Evolutionary conservation across 164 flowering plant genomes (phyloP), one percentile per base, ranked within the genome.

Genomic region (Aristolochia californica): DNA sequence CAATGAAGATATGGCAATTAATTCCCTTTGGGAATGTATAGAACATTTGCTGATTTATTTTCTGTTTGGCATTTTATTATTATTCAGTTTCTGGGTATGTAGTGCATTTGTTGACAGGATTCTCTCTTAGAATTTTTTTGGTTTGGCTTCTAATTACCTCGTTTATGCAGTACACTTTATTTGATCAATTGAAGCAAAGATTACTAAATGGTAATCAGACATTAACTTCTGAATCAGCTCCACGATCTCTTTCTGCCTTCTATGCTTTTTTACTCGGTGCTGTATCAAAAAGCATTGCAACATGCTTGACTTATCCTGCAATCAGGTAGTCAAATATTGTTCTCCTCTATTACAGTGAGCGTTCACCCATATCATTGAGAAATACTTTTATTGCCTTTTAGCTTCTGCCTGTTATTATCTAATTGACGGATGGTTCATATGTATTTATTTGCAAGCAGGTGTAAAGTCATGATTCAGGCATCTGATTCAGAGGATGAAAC

Each of bases 401-500:
- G 10, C 40, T 34, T 2, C 30, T 34, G 40, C 40, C 10, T 12
- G 10, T 34, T 34, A 8, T 34, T 34, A 34, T 34, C 40, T 12
- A 34, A 34, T 34, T 34, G 4, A 1, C 10, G 1, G 40, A 3
- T 34, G 40, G 11, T 7, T 34, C 40, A 34, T 34, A 34, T n/a
- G n/a, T 12, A 34, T 34, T 34, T 34, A 5, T 34, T 0, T 34
- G 40, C 40, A 2, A 17, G 50, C 75, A 88, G 95, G 77, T 84
- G 94, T 70, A 88, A 88, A 68, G 91, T 88, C 60, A 74, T 74
- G 83, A 78, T 88, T 66, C 97, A 88, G 60, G 82, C 97, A 48
- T 85, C 89, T 13, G 84, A 79, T 24, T 48, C 74, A 27, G 70
- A 77, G 17, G 84, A 78, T 52, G 76, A 78, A 10, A 59, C 54